These are phyloP conservation scores for Penicillium lagena DNA, from an alignment of 495 filamentous ascomycete species.

Conservation along the genomic window DNA sequence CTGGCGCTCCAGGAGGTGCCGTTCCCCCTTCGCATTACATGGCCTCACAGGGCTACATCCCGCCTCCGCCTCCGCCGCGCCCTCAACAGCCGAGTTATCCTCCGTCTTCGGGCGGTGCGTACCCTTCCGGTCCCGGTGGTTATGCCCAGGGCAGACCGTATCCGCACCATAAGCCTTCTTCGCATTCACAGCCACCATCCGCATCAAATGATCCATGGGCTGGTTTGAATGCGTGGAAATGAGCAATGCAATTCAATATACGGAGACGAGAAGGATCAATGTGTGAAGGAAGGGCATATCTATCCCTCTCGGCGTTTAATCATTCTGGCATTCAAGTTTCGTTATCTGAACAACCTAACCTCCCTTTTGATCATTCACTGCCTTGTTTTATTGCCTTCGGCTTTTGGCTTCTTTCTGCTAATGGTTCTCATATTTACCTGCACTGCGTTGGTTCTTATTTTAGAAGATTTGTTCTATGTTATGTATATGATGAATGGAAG, in stretches of 20 bases:
- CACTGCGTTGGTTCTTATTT: background rate
- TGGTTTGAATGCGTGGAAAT: conserved; percentile 83
- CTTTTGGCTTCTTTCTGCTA: background rate
- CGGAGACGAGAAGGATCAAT: no score
- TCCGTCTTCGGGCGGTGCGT: conserved; percentile 34
- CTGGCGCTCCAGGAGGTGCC: conserved; percentile 13
- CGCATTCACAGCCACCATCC: conserved; percentile 40
- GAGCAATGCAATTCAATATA: background rate
- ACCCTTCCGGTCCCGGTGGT: conserved; percentile 53
- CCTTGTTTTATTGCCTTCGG: background rate
- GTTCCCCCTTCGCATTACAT: conserved; percentile 36
- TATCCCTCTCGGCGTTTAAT: conserved; percentile 1
- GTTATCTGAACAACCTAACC: background rate
- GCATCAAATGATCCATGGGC: conserved; percentile 69
- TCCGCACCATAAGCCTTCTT: conserved; percentile 31
- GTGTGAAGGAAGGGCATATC: background rate
- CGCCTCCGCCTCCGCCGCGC: conserved; percentile 82
- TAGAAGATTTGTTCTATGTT: background rate
- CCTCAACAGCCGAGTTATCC: conserved; percentile 73
- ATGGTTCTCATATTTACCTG: background rate
- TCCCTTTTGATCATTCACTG: background rate
- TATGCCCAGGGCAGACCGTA: conserved; percentile 46
- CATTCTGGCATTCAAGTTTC: background rate
- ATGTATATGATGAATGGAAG: conserved; percentile 4
- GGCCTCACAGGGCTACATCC: conserved; percentile 73